Percentiles rank a stretch among this genome's conserved stretches.
These are phyloP conservation scores for Geotrichum carabidarum DNA, from an alignment of 1,139 yeast species.

Conservation along the genomic window DNA sequence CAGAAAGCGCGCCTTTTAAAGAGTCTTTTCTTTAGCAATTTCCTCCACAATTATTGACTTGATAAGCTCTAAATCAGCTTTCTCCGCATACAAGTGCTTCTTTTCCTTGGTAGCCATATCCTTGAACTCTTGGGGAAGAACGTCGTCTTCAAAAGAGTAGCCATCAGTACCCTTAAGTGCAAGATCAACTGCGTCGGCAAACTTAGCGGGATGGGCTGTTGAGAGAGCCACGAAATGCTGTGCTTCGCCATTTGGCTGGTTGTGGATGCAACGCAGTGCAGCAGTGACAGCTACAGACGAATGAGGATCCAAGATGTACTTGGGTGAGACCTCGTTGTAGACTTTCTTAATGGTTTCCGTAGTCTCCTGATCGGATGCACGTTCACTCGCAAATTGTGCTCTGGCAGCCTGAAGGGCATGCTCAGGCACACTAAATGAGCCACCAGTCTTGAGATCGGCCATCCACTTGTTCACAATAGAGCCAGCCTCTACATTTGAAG, in stretches of 20 bases:
- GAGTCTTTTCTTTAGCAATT: slow-evolving; percentile 45
- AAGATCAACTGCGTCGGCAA: slow-evolving; percentile 87
- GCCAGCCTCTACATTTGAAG: slow-evolving; percentile 69
- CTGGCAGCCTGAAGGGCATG: slow-evolving; percentile 63
- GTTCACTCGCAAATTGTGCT: slow-evolving; percentile 66
- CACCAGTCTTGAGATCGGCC: slow-evolving; percentile 66
- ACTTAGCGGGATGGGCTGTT: slow-evolving; percentile 98
- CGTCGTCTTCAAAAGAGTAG: slow-evolving; percentile 81
- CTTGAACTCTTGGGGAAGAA: slow-evolving; percentile 82
- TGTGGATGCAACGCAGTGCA: slow-evolving; percentile 54
- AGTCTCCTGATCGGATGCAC: slow-evolving; percentile 75
- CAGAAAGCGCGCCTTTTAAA: neutral
- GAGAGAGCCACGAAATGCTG: slow-evolving; percentile 71
- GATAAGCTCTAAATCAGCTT: slow-evolving; percentile 65
- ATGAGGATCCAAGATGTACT: slow-evolving; percentile 92
- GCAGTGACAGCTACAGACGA: slow-evolving; percentile 91
- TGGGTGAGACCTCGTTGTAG: slow-evolving; percentile 55
- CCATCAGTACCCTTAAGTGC: slow-evolving; percentile 62
- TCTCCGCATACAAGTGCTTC: slow-evolving; percentile 70
- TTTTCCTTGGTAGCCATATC: slow-evolving; percentile 65
- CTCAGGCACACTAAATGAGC: slow-evolving; percentile 67
- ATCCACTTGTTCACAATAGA: slow-evolving; percentile 68
- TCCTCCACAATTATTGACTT: slow-evolving; percentile 71
- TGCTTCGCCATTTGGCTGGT: slow-evolving; percentile 42
- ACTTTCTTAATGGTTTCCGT: slow-evolving; percentile 65